Base-by-base conservation (phyloP, 495 filamentous ascomycete genomes). In the Aspergillus carlsbadensis region DNA sequence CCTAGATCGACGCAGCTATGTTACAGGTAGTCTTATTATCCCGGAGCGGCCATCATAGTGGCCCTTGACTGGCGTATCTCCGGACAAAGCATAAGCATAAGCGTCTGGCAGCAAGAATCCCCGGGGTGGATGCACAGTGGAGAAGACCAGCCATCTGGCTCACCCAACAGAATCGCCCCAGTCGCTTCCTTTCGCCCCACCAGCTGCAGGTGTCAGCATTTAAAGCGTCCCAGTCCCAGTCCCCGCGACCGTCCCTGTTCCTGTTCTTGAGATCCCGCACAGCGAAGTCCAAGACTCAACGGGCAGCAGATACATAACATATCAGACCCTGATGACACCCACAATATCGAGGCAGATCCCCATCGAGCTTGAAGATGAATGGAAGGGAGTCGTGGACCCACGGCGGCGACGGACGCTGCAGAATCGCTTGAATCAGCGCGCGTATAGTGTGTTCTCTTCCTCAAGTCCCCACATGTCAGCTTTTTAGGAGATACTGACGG, bases 111-210 rank as follows among this genome's bases (percentile, higher is more conserved):
- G 26, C 8, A 29, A 29, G 26, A 3, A 29, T 29, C 4, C 8
- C 26, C 8, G 26, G 3, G 8, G 26, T 29, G 26, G 26, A 29
- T 29, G 8, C 26, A 29, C 26, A 29, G 26, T 29, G 26, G 26
- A 29, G 26, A 3, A 29, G 4, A 29, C 26, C 8, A 29, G 8
- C 4, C 8, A 29, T 29, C 26, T 29, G 26, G 68, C 56, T 61
- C 0, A 68, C 63, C 54, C 70, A n/a, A n/a, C n/a, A n/a, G n/a
- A 72, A 51, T 72, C 55, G 11, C 56, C 67, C 6, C 72, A 70
- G 2, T 81, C 76, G n/a, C 82, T 8, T 29, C 26, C 8, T 3
- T 3, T 4, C 4, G 26, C 26, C 8, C 26, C 26, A 29, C 26
- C 39, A 42, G 39, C 83, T 60, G 2, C 66, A 73, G 2, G 21